Percentiles rank a stretch among this genome's conserved stretches.
phyloP scores from a whole-genome alignment of 2,329 filamentous ascomycete genomes.

The Aplosporella prunicola region DNA sequence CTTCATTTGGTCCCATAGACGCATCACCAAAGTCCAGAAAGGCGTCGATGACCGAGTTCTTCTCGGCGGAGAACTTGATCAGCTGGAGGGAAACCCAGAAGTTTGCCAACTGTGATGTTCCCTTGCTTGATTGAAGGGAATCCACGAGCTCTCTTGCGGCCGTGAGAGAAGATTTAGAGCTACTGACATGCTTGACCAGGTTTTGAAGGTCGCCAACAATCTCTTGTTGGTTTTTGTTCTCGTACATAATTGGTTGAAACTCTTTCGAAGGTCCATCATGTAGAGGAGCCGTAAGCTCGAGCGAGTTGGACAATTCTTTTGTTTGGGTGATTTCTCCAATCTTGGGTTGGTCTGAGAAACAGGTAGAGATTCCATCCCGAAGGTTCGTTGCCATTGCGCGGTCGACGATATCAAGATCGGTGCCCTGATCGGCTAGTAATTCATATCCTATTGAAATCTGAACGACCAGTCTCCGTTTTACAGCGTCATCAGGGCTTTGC shows the following conservation, averaged over 20 bases:
- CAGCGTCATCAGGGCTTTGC: constrained; percentile 72
- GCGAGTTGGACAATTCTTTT: not conserved
- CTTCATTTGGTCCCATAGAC: constrained; percentile 16
- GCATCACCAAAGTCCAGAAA: constrained; percentile 49
- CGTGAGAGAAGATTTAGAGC: constrained; percentile 32
- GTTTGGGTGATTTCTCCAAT: constrained; percentile 2
- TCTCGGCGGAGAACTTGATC: constrained; percentile 47
- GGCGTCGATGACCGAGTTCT: constrained; percentile 50
- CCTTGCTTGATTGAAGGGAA: constrained; percentile 48
- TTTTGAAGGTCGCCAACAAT: constrained; percentile 54
- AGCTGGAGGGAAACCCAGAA: constrained; percentile 75
- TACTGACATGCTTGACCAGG: constrained; percentile 47
- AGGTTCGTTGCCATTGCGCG: constrained; percentile 59
- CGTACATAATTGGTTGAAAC: constrained; percentile 51
- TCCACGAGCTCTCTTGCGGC: constrained; percentile 59
- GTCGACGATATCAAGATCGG: constrained; percentile 57
- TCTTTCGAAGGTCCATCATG: constrained; percentile 14
- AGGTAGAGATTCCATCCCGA: constrained; percentile 58
- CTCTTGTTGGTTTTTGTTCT: constrained; percentile 54
- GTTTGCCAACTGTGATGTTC: constrained; percentile 54
- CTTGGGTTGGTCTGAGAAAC: constrained; percentile 26
- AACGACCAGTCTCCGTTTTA: constrained; percentile 61
- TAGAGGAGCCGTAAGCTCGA: constrained; percentile 2
- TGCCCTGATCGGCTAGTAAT: constrained; percentile 53
- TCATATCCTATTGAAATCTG: constrained; percentile 68